Conservation (phyloP, 306 rosid genomes). For the Pterocarpus santalinus region DNA sequence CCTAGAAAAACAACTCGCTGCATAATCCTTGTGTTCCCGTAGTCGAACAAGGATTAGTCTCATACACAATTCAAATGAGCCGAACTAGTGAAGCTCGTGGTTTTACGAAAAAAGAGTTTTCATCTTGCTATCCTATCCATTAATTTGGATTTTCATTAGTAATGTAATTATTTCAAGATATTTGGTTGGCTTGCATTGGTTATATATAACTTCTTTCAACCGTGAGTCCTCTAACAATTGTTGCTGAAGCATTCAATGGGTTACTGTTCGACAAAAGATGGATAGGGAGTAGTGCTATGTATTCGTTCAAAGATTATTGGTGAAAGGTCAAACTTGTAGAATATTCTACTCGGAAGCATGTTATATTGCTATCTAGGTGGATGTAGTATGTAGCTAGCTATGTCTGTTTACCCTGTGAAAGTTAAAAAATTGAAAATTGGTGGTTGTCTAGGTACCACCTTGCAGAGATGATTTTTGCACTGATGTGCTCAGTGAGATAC, state of each 20-base stretch:
- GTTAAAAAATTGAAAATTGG: background rate
- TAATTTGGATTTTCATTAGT: too few species aligned
- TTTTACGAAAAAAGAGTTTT: too few species aligned
- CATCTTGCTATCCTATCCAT: too few species aligned
- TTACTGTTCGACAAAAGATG: background rate
- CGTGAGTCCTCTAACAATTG: too few species aligned
- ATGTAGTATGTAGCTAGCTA: background rate
- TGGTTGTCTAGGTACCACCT: background rate
- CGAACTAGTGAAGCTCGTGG: too few species aligned
- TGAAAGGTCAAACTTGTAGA: constrained; percentile 10
- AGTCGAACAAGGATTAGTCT: too few species aligned
- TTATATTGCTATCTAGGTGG: constrained; percentile 3
- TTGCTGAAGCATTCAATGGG: background rate
- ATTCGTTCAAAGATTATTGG: background rate
- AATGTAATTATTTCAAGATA: too few species aligned
- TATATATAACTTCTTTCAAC: too few species aligned
- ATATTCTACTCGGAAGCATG: background rate
- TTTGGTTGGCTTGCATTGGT: too few species aligned
- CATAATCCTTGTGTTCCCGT: too few species aligned
- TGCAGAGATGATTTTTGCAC: background rate
- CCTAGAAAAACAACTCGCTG: too few species aligned
- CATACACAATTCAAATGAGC: too few species aligned
- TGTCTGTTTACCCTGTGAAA: background rate
- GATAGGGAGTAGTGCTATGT: constrained; percentile 9
- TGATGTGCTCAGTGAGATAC: background rate